Evolutionary conservation across 192 early-diverging fungal genomes (phyloP).

Genomic region (Rhizophagus clarus): DNA sequence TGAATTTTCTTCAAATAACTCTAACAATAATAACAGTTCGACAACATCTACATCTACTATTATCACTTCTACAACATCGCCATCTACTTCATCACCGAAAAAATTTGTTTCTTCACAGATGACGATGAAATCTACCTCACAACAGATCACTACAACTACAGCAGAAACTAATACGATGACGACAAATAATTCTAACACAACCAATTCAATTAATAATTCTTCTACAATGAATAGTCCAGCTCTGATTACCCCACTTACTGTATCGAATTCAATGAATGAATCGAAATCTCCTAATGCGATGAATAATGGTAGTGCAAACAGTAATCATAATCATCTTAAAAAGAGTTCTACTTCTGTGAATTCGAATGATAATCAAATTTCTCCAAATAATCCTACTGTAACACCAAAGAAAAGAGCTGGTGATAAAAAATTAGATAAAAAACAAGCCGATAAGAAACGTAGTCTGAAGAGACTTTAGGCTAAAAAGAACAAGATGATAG

Average conservation of each 20-base stretch:
- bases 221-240: neutral
- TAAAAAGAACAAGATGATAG: too few species aligned
- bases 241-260: conserved; percentile 18
- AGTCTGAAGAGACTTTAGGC: conserved; percentile 31
- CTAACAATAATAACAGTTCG: conserved; percentile 4
- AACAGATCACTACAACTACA: neutral
- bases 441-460: conserved; percentile 31
- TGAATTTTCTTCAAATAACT: conserved; percentile 16
- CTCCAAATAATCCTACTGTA: conserved; percentile 1
- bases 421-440: conserved; percentile 33
- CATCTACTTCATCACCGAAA: conserved; percentile 14
- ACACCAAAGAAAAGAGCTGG: conserved; percentile 30
- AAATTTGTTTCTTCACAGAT: conserved; percentile 8
- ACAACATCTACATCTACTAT: neutral
- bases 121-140: neutral
- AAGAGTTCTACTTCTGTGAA: conserved; percentile 16
- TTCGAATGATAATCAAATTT: neutral
- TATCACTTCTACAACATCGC: neutral
- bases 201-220: neutral
- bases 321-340: conserved; percentile 7
- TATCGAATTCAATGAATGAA: conserved; percentile 26
- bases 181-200: neutral
- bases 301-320: neutral
- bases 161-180: neutral
- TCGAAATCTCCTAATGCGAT: neutral